Base-by-base conservation (phyloP, 148 eudicot genomes). In the Silene conica region DNA sequence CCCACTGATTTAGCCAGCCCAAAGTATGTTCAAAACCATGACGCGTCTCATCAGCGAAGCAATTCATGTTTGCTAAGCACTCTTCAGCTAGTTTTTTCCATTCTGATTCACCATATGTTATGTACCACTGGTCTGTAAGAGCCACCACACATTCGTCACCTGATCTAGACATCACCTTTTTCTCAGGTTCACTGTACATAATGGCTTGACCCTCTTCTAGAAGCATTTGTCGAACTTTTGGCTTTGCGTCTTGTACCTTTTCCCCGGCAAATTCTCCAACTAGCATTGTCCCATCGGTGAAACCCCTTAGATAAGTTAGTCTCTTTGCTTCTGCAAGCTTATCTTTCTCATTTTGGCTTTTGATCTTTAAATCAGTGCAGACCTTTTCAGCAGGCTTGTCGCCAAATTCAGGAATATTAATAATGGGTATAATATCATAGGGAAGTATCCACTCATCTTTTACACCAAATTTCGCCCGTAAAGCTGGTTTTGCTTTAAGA, bases 81-180 rank as follows among this genome's bases (percentile, higher is more conserved):
- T 91, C 90, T 74, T 89, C 92, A 11, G 98, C 86, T 26, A 66
- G 65, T 50, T 88, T 80, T 75, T 77, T 87, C 97, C 96, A 93
- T 63, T 81, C 86, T 55, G 82, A 4, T 75, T 93, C 98, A 54
- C 98, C 96, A 63, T 93, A 91, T 21, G 91, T 91, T 65, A 93
- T 80, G 80, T 93, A 91, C 98, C 98, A 93, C 72, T 93, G 98
- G 81, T 93, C 98, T 54, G 98, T 91, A 76, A 93, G 71, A 71
- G 97, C 98, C 67, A 93, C 97, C 15, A 93, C 97, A 83, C 98
- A 93, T 77, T 93, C 96, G 78, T 93, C 98, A 16, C 98, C 98
- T 19, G 98, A 93, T 80, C 98, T 84, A 60, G 98, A 93, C 88
- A 89, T 88, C 25, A 91, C 98, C 74, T 81, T 85, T 77, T 93